Percentiles rank a stretch among this genome's conserved stretches.
Conservation (phyloP, 225 moss, liverwort and hornwort species). For the Sphagnum contortum region DNA sequence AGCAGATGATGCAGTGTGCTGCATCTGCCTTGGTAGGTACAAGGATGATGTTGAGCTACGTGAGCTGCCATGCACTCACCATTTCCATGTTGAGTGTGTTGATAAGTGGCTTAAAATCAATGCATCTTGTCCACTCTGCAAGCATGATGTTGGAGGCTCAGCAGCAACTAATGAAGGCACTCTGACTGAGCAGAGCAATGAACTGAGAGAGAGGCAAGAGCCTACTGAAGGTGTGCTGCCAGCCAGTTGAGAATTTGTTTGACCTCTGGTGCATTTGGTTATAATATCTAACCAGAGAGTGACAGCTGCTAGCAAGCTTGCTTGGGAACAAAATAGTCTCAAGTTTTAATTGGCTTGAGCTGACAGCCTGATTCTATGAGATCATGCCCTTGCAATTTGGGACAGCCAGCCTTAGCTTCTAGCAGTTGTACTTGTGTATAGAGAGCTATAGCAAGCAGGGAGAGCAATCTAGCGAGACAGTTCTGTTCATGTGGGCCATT, state of each 20-base stretch:
- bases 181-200: constrained; percentile 6
- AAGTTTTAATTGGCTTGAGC: constrained; percentile 1
- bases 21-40: constrained; percentile 50
- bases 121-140: constrained; percentile 49
- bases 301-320: constrained; percentile 9
- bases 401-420: constrained; percentile 5
- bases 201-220: constrained; percentile 13
- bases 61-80: constrained; percentile 43
- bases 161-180: constrained; percentile 5
- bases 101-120: constrained; percentile 58
- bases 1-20: constrained; percentile 41
- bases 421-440: constrained; percentile 30
- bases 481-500: constrained; percentile 9
- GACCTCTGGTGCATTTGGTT: neutral
- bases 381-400: constrained; percentile 1
- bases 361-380: constrained; percentile 6
- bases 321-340: neutral
- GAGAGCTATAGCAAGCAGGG: neutral
- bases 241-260: constrained; percentile 9
- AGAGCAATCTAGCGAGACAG: constrained; percentile 15
- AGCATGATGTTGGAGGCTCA: constrained; percentile 35
- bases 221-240: constrained; percentile 8
- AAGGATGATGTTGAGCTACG: constrained; percentile 37
- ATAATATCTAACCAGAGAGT: neutral
- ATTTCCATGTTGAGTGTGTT: constrained; percentile 47